Base-by-base conservation (phyloP, 345 rosid species). In the Eucalyptus melliodora region DNA sequence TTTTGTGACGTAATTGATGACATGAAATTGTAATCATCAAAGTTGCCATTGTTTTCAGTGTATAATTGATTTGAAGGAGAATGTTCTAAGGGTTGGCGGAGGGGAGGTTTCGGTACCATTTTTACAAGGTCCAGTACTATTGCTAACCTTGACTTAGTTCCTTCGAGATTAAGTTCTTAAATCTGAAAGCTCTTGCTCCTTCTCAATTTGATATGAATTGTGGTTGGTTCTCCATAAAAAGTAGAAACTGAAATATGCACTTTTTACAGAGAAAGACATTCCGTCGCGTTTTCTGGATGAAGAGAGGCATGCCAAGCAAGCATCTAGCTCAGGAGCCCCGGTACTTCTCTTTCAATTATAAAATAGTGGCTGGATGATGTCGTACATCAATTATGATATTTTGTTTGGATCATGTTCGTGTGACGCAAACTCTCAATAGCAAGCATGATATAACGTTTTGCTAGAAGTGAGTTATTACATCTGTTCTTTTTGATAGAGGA, bases 51-150 rank as follows among this genome's bases (percentile, higher is more conserved):
- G 81, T 87, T 51, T 91, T 86, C 95, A 98, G 99, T 98, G 99
- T 92, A 96, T 94, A 88, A 97, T 98, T 90, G 99, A 98, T 91
- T 91, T 98, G 91, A 98, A 96, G 92, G 96, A 96, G 53, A 98
- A 95, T 86, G 98, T 97, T 93, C 87, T 98, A 90, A 95, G 97
- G 91, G 97, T 97, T 55, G 99, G 99, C 42, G 99, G 99, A 87
- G 99, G 99, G 90, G 99, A 97, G 89, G 99, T 96, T 90, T 93
- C 98, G 8, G 99, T 97, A 87, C 99, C 99, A 86, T 98, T 98
- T 93, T 94, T 98, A 94, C 99, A 96, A 91, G 99, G 99, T 94
- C 90, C 90, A 91, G 91, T 91, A 44, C 45, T 24, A 50, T 87
- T 90, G 87, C 62, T 26, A 50, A 83, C 50, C 8, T 72, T 72